Base-by-base conservation (phyloP, 1,139 yeast species). In the Arxiozyma bovina region DNA sequence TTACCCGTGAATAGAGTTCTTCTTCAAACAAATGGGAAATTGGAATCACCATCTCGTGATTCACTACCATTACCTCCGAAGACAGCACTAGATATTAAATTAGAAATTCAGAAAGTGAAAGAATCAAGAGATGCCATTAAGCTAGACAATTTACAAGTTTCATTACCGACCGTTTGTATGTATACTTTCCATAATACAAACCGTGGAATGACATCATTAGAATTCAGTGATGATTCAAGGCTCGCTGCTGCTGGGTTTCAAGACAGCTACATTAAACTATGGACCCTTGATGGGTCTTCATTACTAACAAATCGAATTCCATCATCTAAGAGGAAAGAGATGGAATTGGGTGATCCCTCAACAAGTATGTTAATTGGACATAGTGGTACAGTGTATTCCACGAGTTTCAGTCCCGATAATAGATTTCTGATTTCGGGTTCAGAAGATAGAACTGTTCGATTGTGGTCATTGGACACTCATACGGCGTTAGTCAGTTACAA, bases 121-220 rank as follows among this genome's bases (percentile, higher is more conserved):
- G 98, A 93, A 69, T 82, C 94, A 7, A 77, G 96, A 57, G 81
- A 86, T 48, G 81, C 86, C 58, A 81, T 93, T 52, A 78, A 77
- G 58, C 70, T 93, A 53, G 81, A 79, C 40, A 71, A 82, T 1
- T 72, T 82, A 34, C 96, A 88, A 70, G 86, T 95, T 0, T 76
- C 89, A 34, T 80, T 94, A 30, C 99, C 99, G 15, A 87, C 96
- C 55, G 96, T 93, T 45, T 93, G 99, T 71, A 89, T 93, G 96
- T 94, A 93, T 73, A 93, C 99, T 0, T 91, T 94, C 74, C 99
- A 93, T 75, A 93, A 94, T 70, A 87, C 98, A 11, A 86, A 87
- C 67, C 87, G 87, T 61, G 95, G 87, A 58, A 76, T 93, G 77
- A 87, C 95, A 21, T 82, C 90, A 54, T 70, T 93, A 53, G 87